A percentile compares a stretch with the other conserved stretches of the same genome.
Evolutionary conservation across 352 stramenopile genomes (phyloP).

Genomic region (Pythium diclinum): DNA sequence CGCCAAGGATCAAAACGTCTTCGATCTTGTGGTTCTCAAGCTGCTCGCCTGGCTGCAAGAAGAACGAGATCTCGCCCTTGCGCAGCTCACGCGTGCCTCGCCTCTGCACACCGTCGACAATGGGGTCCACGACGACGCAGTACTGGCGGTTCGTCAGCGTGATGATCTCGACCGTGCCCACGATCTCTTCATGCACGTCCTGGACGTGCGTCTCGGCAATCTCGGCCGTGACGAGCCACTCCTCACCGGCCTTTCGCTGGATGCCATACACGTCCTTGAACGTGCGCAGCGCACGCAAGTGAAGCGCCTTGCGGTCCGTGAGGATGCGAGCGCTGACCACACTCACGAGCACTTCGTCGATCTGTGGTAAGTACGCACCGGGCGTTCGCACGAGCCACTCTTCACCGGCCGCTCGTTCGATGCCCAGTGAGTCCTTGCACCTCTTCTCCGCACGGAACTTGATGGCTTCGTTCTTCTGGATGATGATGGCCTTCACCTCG

Average conservation of each 20-base stretch:
- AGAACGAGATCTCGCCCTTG: conserved; percentile 72
- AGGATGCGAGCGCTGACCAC: conserved; percentile 61
- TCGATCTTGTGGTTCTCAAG: conserved; percentile 61
- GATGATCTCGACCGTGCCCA: conserved; percentile 52
- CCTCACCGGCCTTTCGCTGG: conserved; percentile 67
- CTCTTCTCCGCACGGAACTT: conserved; percentile 83
- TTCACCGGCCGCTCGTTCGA: conserved; percentile 61
- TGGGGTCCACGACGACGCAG: conserved; percentile 72
- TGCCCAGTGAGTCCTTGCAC: conserved; percentile 61
- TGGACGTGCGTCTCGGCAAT: conserved; percentile 74
- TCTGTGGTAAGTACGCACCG: conserved; percentile 70
- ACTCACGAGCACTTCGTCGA: conserved; percentile 68
- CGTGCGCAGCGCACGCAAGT: conserved; percentile 61
- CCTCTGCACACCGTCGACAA: conserved; percentile 63
- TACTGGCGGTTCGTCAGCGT: conserved; percentile 82
- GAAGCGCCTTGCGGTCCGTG: conserved; percentile 59
- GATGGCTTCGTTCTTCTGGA: conserved; percentile 79
- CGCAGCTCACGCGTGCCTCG: conserved; percentile 68
- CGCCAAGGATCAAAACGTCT: conserved; percentile 62
- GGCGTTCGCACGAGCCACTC: conserved; percentile 78
- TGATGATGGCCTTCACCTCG: conserved; percentile 53
- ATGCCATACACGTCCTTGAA: conserved; percentile 76
- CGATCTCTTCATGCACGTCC: conserved; percentile 74
- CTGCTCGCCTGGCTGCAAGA: conserved; percentile 59
- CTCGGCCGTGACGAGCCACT: conserved; percentile 74